These are phyloP conservation scores for Ustilago lituana DNA, from an alignment of 1,284 basidiomycete species.

Conservation along the genomic window DNA sequence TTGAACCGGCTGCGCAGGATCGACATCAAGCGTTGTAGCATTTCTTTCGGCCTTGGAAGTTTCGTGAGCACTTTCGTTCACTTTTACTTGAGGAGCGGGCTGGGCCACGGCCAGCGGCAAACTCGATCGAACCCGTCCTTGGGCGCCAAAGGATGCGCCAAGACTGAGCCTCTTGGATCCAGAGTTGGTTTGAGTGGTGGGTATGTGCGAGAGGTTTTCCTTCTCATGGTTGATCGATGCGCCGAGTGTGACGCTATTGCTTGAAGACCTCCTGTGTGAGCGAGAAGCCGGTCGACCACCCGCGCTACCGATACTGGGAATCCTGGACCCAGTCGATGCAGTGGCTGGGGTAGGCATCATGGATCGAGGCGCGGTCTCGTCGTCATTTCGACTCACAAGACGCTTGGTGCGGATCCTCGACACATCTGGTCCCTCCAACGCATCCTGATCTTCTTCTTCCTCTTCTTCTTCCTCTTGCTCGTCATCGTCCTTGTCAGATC, in stretches of 20 bases:
- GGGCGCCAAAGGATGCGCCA: not conserved
- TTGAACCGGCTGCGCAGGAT: not conserved
- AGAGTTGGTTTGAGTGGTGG: not conserved
- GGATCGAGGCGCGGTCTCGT: not conserved
- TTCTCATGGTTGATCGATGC: slow-evolving; percentile 8
- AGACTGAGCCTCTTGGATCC: slow-evolving; percentile 17
- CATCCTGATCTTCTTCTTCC: slow-evolving; percentile 6
- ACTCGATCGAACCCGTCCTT: slow-evolving; percentile 17
- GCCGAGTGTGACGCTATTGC: slow-evolving; percentile 3
- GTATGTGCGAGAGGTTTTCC: slow-evolving; percentile 19
- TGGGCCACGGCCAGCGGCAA: slow-evolving; percentile 25
- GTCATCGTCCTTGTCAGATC: not conserved
- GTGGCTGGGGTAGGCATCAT: slow-evolving; percentile 1
- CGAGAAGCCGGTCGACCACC: not conserved
- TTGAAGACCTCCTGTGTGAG: slow-evolving; percentile 8
- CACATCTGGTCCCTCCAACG: slow-evolving; percentile 24
- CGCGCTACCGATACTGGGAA: slow-evolving; percentile 24
- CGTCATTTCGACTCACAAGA: not conserved
- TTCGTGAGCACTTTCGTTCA: not conserved
- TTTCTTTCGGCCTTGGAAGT: no score
- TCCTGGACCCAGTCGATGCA: slow-evolving; percentile 6
- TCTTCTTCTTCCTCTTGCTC: slow-evolving; percentile 8
- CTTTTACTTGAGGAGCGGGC: slow-evolving; percentile 3
- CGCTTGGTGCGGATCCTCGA: slow-evolving; percentile 30
- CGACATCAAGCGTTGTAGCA: not conserved